Percentiles rank a stretch among this genome's conserved stretches.
phyloP scores from a whole-genome alignment of 2,329 filamentous ascomycete species.

The Juglanconis oblonga region DNA sequence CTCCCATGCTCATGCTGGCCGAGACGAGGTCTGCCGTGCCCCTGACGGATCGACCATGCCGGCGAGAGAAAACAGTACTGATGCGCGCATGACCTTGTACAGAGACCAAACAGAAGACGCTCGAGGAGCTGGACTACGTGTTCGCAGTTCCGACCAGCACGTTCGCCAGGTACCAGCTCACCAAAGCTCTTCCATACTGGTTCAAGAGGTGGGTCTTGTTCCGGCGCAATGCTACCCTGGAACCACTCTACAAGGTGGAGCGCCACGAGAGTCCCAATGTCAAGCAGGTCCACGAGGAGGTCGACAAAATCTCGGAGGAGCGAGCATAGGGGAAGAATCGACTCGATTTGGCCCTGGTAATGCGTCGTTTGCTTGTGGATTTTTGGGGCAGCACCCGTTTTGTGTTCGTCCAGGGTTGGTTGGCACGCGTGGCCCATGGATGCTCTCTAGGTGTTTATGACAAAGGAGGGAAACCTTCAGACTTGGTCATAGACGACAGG shows the following conservation, averaged over 20 bases:
- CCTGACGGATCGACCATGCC: background rate
- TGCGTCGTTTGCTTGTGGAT: too few relatives aligned
- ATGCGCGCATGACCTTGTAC: background rate
- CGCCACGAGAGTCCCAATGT: background rate
- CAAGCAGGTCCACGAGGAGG: background rate
- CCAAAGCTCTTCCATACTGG: conserved; percentile 32
- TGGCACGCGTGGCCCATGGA: too few relatives aligned
- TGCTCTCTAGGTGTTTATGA: too few relatives aligned
- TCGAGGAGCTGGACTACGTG: conserved; percentile 43
- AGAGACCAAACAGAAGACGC: conserved; percentile 34
- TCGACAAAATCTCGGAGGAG: background rate
- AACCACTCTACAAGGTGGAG: conserved; percentile 34
- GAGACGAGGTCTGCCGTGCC: background rate
- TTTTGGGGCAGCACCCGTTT: too few relatives aligned
- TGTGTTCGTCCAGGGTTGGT: too few relatives aligned
- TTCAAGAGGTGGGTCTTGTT: conserved; percentile 29
- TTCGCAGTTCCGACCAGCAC: conserved; percentile 33
- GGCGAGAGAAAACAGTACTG: background rate
- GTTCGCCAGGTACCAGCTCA: conserved; percentile 33
- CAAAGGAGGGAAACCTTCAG: too few relatives aligned
- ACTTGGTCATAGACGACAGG: too few relatives aligned
- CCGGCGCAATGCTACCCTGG: conserved; percentile 30
- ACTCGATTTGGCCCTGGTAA: too few relatives aligned
- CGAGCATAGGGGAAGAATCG: background rate
- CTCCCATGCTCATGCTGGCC: too few relatives aligned